Evolutionary conservation across 2,329 filamentous ascomycete species (phyloP).

Genomic region (Penicillium hesseltinei): DNA sequence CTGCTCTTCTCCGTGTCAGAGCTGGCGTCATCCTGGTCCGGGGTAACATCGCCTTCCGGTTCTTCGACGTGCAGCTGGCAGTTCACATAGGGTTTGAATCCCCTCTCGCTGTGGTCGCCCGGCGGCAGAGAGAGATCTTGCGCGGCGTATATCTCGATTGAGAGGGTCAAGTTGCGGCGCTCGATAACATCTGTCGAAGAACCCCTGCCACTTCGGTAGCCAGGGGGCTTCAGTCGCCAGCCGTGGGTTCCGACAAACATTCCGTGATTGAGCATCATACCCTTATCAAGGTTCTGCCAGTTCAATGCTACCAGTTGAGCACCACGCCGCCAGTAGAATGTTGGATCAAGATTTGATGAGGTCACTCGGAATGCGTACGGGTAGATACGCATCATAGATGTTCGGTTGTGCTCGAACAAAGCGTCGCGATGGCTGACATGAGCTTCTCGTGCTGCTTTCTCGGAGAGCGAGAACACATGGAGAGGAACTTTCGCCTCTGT

Average conservation of each 20-base stretch:
- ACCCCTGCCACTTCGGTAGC: constrained; percentile 56
- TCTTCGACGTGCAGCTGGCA: constrained; percentile 79
- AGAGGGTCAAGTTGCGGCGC: constrained; percentile 61
- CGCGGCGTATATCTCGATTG: constrained; percentile 71
- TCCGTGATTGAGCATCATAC: constrained; percentile 93
- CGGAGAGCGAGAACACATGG: constrained; percentile 65
- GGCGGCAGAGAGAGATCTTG: constrained; percentile 70
- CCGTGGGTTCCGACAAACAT: constrained; percentile 82
- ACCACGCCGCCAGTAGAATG: constrained; percentile 81
- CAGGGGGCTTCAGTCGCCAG: constrained; percentile 80
- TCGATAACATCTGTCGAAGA: constrained; percentile 38
- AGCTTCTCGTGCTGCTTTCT: constrained; percentile 65
- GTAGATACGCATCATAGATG: constrained; percentile 83
- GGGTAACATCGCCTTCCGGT: constrained; percentile 48
- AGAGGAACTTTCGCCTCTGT: constrained; percentile 54
- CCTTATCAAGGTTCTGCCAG: constrained; percentile 87
- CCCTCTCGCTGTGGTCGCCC: constrained; percentile 52
- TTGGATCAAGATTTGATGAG: constrained; percentile 84
- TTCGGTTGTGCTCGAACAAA: constrained; percentile 78
- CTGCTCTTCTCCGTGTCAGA: constrained; percentile 42
- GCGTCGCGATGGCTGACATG: constrained; percentile 53
- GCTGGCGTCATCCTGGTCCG: constrained; percentile 48
- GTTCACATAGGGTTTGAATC: constrained; percentile 73
- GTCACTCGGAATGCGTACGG: constrained; percentile 77
- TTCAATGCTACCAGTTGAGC: constrained; percentile 91